A percentile compares a stretch with the other conserved stretches of the same genome.
phyloP scores from a whole-genome alignment of 768 basidiomycete genomes.

The Cytidiella melzeri region DNA sequence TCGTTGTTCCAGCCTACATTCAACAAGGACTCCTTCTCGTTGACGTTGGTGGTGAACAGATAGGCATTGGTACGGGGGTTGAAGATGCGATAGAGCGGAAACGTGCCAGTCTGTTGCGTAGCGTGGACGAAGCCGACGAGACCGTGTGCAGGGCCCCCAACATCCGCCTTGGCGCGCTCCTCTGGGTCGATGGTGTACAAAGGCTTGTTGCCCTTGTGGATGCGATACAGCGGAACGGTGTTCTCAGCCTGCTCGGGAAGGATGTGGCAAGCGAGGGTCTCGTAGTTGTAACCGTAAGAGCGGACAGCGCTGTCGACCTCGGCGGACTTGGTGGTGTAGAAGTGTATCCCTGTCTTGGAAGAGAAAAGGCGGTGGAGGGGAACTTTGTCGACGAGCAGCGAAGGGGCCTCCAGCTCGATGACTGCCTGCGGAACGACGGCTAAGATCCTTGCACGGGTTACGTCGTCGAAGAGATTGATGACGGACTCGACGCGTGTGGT shows the following conservation, averaged over 20 bases:
- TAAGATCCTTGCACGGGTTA: neutral
- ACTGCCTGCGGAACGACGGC: neutral
- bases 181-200: slow-evolving; percentile 13
- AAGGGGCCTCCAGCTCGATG: neutral
- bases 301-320: slow-evolving; percentile 9
- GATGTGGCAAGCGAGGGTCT: slow-evolving; percentile 6
- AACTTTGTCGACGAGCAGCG: neutral
- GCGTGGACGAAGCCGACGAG: slow-evolving; percentile 8
- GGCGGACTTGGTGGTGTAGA: slow-evolving; percentile 9
- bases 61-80: slow-evolving; percentile 10
- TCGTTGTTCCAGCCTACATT: slow-evolving; percentile 7
- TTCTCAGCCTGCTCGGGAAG: neutral
- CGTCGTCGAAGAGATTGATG: slow-evolving; percentile 2
- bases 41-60: slow-evolving; percentile 17
- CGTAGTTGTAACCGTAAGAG: slow-evolving; percentile 5
- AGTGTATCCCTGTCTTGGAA: slow-evolving; percentile 7
- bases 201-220: slow-evolving; percentile 10
- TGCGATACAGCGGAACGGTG: slow-evolving; percentile 11
- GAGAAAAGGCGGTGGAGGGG: slow-evolving; percentile 10
- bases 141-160: slow-evolving; percentile 7
- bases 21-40: slow-evolving; percentile 13
- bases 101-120: slow-evolving; percentile 1
- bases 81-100: slow-evolving; percentile 18
- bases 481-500: neutral
- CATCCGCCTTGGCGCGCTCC: slow-evolving; percentile 4